Evolutionary conservation across 2,329 filamentous ascomycete genomes (phyloP).

Genomic region (Aureobasidium vineae): DNA sequence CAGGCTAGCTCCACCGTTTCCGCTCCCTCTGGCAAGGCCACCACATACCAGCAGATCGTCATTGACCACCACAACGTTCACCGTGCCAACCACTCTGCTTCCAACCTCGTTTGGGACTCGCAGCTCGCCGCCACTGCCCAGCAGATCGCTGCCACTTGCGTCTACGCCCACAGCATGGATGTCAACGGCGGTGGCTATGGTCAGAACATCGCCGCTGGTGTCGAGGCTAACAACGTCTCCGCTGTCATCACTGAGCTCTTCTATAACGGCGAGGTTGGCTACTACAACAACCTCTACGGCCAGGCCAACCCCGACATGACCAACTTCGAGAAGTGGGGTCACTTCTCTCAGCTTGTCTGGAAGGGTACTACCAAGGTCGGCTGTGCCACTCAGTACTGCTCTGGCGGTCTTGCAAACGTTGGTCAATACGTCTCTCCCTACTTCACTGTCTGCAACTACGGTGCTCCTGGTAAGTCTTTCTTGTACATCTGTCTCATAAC

Average conservation of each 20-base stretch:
- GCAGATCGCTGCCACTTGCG: constrained; percentile 63
- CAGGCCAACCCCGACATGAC: constrained; percentile 57
- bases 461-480: constrained; percentile 61
- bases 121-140: constrained; percentile 63
- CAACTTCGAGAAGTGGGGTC: constrained; percentile 67
- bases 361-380: constrained; percentile 60
- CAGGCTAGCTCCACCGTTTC: constrained; percentile 16
- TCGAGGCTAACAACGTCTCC: constrained; percentile 57
- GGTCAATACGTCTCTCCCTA: constrained; percentile 51
- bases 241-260: constrained; percentile 75
- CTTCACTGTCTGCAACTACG: constrained; percentile 90
- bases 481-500: not conserved
- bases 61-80: constrained; percentile 81
- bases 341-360: constrained; percentile 77
- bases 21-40: constrained; percentile 24
- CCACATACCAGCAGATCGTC: constrained; percentile 43
- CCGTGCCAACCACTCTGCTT: constrained; percentile 75
- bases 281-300: constrained; percentile 58
- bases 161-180: constrained; percentile 70
- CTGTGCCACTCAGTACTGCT: constrained; percentile 60
- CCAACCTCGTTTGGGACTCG: constrained; percentile 63
- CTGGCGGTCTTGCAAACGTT: constrained; percentile 51
- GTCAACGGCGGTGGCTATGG: constrained; percentile 68
- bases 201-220: constrained; percentile 83
- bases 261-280: constrained; percentile 78